Evolutionary conservation across 768 basidiomycete species (phyloP).

Genomic region (Lactarius hatsudake): DNA sequence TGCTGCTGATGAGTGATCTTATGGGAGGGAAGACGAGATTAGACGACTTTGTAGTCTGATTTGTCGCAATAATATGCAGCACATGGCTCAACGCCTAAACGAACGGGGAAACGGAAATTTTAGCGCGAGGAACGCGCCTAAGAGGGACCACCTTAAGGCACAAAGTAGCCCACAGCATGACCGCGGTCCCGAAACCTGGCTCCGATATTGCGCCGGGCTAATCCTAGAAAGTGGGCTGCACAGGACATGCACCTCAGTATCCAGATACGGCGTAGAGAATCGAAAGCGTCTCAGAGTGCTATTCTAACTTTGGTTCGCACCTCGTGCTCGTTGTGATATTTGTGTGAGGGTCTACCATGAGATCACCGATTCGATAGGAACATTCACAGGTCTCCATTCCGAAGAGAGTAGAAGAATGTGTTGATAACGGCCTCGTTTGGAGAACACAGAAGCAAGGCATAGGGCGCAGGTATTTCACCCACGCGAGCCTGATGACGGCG

Average conservation of each 20-base stretch:
- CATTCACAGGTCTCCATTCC: neutral
- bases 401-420: neutral
- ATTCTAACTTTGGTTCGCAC: neutral
- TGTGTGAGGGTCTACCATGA: neutral
- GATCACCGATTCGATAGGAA: neutral
- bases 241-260: neutral
- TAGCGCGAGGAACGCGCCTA: neutral
- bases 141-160: neutral
- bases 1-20: neutral
- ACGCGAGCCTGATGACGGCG: neutral
- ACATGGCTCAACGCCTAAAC: constrained; percentile 13
- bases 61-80: constrained; percentile 1
- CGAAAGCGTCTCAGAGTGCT: neutral
- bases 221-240: neutral
- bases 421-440: constrained; percentile 5
- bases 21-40: neutral
- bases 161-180: neutral
- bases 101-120: neutral
- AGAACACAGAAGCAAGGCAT: neutral
- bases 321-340: neutral
- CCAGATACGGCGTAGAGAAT: neutral
- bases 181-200: neutral
- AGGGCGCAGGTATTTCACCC: neutral
- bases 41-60: neutral
- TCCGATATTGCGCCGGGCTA: neutral